Conservation (phyloP, 345 rosid species). For the Eucalyptus cloeziana region DNA sequence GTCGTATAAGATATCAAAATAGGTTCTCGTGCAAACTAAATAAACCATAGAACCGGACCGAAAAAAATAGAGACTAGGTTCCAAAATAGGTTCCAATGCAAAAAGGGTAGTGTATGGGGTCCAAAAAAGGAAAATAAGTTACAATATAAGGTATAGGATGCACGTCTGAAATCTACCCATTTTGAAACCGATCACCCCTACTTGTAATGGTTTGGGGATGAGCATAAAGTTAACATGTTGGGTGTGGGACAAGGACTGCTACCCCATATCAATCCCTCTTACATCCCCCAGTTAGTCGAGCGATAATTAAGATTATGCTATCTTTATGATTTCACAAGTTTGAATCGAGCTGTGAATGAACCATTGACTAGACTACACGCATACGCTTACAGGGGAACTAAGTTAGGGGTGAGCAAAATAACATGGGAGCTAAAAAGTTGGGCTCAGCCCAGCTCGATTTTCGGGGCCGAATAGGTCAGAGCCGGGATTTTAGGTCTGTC, state of each 20-base stretch:
- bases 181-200: rapidly evolving
- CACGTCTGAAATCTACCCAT: rapidly evolving
- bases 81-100: no score
- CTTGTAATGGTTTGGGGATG: rapidly evolving
- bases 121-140: rapidly evolving
- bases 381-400: background rate
- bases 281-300: background rate
- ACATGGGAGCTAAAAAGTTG: background rate
- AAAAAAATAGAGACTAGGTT: no score
- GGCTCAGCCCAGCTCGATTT: background rate
- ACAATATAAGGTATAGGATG: rapidly evolving
- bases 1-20: rapidly evolving
- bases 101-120: rapidly evolving
- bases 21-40: rapidly evolving
- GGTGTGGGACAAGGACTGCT: rapidly evolving
- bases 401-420: background rate
- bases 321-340: background rate
- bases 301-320: background rate
- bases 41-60: rapidly evolving
- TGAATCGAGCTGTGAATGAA: background rate
- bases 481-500: background rate
- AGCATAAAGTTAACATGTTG: background rate
- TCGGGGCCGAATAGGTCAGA: background rate
- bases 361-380: background rate
- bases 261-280: background rate